Conservation (phyloP, 2,329 filamentous ascomycete genomes). For the Calonectria naviculata region DNA sequence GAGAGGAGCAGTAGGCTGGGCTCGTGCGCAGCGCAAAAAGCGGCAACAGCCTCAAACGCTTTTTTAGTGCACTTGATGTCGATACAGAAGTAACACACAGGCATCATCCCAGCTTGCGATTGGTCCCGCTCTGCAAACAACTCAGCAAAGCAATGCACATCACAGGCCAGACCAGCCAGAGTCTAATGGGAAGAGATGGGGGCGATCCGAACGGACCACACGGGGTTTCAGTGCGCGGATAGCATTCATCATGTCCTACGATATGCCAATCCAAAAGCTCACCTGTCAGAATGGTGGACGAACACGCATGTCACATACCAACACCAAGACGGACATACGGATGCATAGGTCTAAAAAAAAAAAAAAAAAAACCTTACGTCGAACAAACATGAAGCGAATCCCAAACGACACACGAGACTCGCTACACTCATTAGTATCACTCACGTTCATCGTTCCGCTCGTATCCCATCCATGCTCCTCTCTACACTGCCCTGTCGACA, state of each 20-base stretch:
- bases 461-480: background rate
- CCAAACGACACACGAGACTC: background rate
- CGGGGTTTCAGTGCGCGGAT: background rate
- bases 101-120: slow-evolving; percentile 7
- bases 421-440: background rate
- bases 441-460: background rate
- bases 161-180: slow-evolving; percentile 4
- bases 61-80: background rate
- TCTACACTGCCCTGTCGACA: slow-evolving; percentile 1
- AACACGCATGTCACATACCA: background rate
- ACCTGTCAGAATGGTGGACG: background rate
- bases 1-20: background rate
- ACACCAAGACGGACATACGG: background rate
- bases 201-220: background rate
- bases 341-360: background rate
- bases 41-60: background rate
- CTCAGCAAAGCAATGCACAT: slow-evolving; percentile 18
- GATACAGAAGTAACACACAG: background rate
- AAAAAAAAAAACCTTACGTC: background rate
- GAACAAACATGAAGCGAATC: background rate
- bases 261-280: background rate
- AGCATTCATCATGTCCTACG: background rate
- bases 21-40: slow-evolving; percentile 4
- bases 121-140: slow-evolving; percentile 11
- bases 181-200: background rate